These are phyloP conservation scores for Diutina scorzettiae DNA, from an alignment of 1,139 yeast genomes.

Conservation along the genomic window DNA sequence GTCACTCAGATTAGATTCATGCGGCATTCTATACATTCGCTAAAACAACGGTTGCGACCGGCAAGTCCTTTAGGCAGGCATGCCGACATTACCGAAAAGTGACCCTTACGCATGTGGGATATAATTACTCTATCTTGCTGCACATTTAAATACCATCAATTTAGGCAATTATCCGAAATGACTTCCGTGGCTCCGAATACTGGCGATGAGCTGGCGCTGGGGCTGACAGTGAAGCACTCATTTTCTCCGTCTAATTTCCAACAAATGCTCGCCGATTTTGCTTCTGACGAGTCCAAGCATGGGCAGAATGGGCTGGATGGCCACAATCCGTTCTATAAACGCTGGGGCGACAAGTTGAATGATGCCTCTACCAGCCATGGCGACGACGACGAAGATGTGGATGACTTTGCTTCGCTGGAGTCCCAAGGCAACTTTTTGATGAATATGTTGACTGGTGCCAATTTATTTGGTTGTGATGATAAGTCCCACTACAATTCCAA, in stretches of 20 bases:
- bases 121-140: too few species aligned
- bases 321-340: neutral
- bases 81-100: too few species aligned
- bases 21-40: too few species aligned
- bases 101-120: too few species aligned
- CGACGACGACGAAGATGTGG: neutral
- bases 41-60: too few species aligned
- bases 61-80: too few species aligned
- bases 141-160: too few species aligned
- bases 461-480: neutral
- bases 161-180: too few species aligned
- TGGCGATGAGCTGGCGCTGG: too few species aligned
- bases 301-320: neutral
- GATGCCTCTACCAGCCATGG: neutral
- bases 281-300: neutral
- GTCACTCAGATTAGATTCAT: too few species aligned
- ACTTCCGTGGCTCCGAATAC: too few species aligned
- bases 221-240: neutral
- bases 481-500: neutral
- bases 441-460: conserved; percentile 1
- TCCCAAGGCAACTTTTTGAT: conserved; percentile 3
- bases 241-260: neutral
- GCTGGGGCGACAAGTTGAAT: neutral
- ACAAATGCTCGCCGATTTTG: neutral
- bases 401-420: conserved; percentile 3